Base-by-base conservation (phyloP, 441 rosid genomes). In the Macaranga tanarius region DNA sequence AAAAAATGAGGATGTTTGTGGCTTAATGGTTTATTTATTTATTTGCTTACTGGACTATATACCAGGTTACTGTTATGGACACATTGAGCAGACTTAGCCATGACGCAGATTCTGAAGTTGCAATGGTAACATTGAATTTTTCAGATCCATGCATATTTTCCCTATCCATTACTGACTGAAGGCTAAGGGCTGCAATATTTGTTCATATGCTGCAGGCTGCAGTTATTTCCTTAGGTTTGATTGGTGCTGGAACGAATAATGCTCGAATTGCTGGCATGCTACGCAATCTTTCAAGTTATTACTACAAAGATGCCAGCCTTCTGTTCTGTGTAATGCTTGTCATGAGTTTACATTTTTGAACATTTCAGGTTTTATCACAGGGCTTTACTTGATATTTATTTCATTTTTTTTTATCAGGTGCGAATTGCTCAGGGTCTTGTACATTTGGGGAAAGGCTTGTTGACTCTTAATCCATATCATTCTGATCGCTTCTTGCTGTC, bases 181-280 rank as follows among this genome's bases (percentile, higher is more conserved):
- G 7, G 42, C 64, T 58, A 48, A 70, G 7, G 7, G 34, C 67
- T 60, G 42, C 74, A 25, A 71, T 42, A 17, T 65, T 78, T 84
- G 59, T 67, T 69, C 73, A 72, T 67, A 61, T 79, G 75, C 42
- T 74, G 77, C 85, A 95, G 96, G 90, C 96, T 67, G 97, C 98
- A 40, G 88, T 92, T 59, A 88, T 95, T 60, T 91, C 99, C 65
- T 79, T 95, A 63, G 99, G 99, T 58, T 79, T 95, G 89, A 92
- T 95, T 10, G 98, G 99, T 74, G 92, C 98, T 12, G 98, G 99
- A 78, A 95, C 99, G 64, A 91, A 95, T 72, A 91, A 92, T 84
- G 99, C 98, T 64, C 87, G 95, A 47, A 89, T 95, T 42, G 97
- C 95, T 38, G 97, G 95, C 81, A 89, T 95, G 99, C 99, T 95